Conservation (phyloP, 2,329 filamentous ascomycete genomes). For the Colletotrichum sp. region DNA sequence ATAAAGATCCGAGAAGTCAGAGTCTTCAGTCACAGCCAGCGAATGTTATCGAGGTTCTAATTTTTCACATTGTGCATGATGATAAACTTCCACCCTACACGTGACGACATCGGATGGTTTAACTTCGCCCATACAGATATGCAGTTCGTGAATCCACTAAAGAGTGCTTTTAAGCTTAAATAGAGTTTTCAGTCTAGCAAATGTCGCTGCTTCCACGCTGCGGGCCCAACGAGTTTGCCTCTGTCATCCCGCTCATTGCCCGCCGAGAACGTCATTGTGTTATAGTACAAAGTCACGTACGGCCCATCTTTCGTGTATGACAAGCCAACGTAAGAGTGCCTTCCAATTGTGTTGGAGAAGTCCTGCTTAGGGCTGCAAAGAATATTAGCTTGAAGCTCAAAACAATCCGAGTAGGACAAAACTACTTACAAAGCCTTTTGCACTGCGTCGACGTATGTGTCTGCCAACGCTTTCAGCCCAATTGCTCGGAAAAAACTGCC, state of each 20-base stretch:
- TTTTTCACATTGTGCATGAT: not conserved
- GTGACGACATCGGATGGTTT: not conserved
- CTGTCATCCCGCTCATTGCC: not conserved
- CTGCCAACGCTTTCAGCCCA: not conserved
- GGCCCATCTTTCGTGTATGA: constrained; percentile 4
- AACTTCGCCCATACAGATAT: not conserved
- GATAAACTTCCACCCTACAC: not conserved
- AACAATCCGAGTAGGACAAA: not conserved
- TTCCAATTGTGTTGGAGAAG: constrained; percentile 6
- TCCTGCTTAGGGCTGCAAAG: not conserved
- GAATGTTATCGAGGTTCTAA: not conserved
- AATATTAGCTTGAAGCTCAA: not conserved
- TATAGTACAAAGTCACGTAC: constrained; percentile 13
- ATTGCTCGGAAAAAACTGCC: constrained; percentile 8
- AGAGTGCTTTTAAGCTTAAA: not conserved
- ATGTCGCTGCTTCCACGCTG: constrained; percentile 12
- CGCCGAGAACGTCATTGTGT: constrained; percentile 9
- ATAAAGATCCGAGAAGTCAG: not conserved
- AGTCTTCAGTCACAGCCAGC: not conserved
- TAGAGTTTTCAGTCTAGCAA: not conserved
- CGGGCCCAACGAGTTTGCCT: constrained; percentile 11
- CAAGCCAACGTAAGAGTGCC: constrained; percentile 12
- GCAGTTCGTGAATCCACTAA: not conserved
- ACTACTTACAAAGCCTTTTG: constrained; percentile 11
- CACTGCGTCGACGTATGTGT: constrained; percentile 7